These are phyloP conservation scores for Limnanthes douglasii DNA, from an alignment of 345 rosid genomes.

Conservation along the genomic window DNA sequence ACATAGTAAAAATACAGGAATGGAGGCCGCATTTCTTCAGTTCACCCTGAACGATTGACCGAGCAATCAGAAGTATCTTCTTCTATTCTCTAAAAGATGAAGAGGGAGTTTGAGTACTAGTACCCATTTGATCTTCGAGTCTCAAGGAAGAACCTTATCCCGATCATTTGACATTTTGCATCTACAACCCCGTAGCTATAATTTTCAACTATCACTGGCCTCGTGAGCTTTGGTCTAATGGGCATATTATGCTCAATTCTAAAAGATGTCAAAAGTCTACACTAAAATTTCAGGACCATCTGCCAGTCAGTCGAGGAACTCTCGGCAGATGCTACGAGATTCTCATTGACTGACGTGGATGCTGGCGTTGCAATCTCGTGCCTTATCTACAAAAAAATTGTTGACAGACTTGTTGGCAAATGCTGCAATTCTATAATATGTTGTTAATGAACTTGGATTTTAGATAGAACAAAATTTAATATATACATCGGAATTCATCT, in stretches of 20 bases:
- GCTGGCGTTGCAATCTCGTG: constrained; percentile 96
- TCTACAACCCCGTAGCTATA: constrained; percentile 76
- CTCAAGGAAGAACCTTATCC: constrained; percentile 94
- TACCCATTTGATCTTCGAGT: constrained; percentile 94
- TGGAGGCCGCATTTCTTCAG: constrained; percentile 25
- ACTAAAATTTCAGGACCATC: constrained; percentile 81
- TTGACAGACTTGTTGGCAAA: no score
- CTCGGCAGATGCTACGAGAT: constrained; percentile 86
- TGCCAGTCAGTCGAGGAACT: constrained; percentile 72
- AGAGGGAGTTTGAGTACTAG: constrained; percentile 94
- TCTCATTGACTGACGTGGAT: constrained; percentile 86
- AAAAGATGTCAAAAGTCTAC: constrained; percentile 96
- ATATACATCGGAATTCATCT: no score
- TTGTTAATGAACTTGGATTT: no score
- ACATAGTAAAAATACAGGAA: constrained; percentile 88
- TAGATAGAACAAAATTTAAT: no score
- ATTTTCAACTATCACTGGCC: constrained; percentile 80
- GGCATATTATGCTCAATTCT: constrained; percentile 88
- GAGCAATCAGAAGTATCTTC: constrained; percentile 56
- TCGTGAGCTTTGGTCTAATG: constrained; percentile 84
- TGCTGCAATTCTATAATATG: constrained; percentile 83
- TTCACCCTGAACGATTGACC: constrained; percentile 63
- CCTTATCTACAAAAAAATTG: constrained; percentile 70
- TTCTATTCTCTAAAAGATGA: constrained; percentile 58
- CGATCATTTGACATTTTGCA: constrained; percentile 79